Base-by-base conservation (phyloP, 2,329 filamentous ascomycete genomes). In the Pyrenochaeta sp. region DNA sequence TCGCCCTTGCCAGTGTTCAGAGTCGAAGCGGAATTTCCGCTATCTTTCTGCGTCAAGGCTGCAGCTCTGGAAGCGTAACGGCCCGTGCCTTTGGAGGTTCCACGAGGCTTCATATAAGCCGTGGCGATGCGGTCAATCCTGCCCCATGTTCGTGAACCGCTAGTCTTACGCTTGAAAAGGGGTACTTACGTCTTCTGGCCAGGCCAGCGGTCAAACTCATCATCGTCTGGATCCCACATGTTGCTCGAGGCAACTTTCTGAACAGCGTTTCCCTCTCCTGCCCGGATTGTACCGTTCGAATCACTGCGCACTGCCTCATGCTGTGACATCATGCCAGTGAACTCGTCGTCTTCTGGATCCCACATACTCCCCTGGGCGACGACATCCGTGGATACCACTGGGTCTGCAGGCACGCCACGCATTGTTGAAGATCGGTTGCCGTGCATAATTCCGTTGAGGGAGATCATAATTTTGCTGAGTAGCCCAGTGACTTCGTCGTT, bases 151-250 rank as follows among this genome's bases (percentile, higher is more conserved):
- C 20, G 15, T 11, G 11, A 27, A 4, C 3, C 14, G 6, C n/a
- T 17, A 11, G 13, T 26, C 14, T 8, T 10, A 17, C 3, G 8
- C 27, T 7, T 2, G 14, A 26, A 27, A n/a, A 3, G 13, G 5
- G 19, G 3, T n/a, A 30, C 35, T 45, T 22, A 44, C 42, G 39
- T 22, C 17, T 42, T 28, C 8, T 26, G 9, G 11, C 40, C 40
- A 4, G 46, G 45, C 41, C 49, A 47, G 2, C 35, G 29, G 21
- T 53, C 46, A 23, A 53, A 53, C 14, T 56, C 53, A 9, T 53
- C 46, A 10, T 53, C 49, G n/a, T 48, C 44, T 9, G 44, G 41
- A 18, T 53, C 53, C 49, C 46, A 56, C 2, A 51, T 31, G 28
- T 11, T 20, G 13, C 14, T 13, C 4, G 6, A 7, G 27, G 14